Evolutionary conservation across 2,329 filamentous ascomycete species (phyloP).

Genomic region (Neocucurbitaria cava): DNA sequence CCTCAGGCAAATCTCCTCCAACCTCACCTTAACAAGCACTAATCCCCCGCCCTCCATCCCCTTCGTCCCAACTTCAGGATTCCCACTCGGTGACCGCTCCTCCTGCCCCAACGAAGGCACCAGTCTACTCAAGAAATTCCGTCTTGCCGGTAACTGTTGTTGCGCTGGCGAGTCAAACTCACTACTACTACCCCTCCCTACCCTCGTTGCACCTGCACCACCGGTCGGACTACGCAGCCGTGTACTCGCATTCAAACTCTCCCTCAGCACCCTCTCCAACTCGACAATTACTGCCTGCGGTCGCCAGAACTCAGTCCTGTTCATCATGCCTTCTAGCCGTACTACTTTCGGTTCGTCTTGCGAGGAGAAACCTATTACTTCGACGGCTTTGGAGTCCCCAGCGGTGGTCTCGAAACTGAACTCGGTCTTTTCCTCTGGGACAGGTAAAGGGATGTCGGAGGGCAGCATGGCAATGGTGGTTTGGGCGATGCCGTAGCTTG

Average conservation of each 20-base stretch:
- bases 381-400: constrained; percentile 26
- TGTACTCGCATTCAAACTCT: constrained; percentile 36
- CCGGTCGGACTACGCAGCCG: constrained; percentile 13
- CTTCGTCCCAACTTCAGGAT: constrained; percentile 29
- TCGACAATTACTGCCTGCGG: constrained; percentile 51
- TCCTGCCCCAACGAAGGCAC: constrained; percentile 29
- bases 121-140: constrained; percentile 32
- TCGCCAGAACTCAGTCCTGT: constrained; percentile 54
- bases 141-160: constrained; percentile 17
- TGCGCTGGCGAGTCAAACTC: constrained; percentile 4
- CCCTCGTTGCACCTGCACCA: neutral
- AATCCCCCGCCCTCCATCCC: constrained; percentile 15
- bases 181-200: neutral
- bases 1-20: constrained; percentile 44
- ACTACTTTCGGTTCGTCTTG: constrained; percentile 51
- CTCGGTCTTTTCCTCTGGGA: constrained; percentile 34
- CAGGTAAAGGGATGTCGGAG: constrained; percentile 47
- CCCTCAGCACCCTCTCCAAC: constrained; percentile 44
- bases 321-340: constrained; percentile 49
- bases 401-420: constrained; percentile 42
- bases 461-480: constrained; percentile 55
- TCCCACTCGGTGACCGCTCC: constrained; percentile 21
- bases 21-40: constrained; percentile 35
- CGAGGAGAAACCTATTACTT: constrained; percentile 51
- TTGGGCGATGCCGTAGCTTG: constrained; percentile 51